Percentiles rank a stretch among this genome's conserved stretches.
Evolutionary conservation across 2,329 filamentous ascomycete species (phyloP).

Genomic region (Dryadomyces quercus-mongolicae): DNA sequence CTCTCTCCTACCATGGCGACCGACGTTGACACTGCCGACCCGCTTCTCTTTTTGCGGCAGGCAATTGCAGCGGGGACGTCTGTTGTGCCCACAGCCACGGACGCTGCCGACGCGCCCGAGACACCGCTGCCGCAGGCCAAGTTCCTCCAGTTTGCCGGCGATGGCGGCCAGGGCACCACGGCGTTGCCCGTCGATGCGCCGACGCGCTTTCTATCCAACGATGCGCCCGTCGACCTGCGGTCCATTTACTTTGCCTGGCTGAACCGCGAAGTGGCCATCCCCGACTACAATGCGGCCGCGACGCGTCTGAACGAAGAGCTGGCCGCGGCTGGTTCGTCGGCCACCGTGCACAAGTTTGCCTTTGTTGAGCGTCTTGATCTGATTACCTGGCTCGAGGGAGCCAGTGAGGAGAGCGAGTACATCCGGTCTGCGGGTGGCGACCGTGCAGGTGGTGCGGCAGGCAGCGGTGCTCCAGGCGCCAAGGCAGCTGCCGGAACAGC

Average conservation of each 20-base stretch:
- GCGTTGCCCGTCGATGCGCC: constrained; percentile 57
- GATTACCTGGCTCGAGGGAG: constrained; percentile 86
- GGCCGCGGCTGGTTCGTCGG: constrained; percentile 35
- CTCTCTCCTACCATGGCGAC: not conserved
- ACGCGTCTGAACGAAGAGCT: constrained; percentile 72
- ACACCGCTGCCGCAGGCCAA: constrained; percentile 63
- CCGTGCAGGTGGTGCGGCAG: constrained; percentile 16
- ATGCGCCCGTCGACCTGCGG: constrained; percentile 67
- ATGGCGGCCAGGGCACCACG: constrained; percentile 22
- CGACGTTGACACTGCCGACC: constrained; percentile 33
- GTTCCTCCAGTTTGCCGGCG: constrained; percentile 60
- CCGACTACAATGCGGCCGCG: constrained; percentile 80
- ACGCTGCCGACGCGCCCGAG: constrained; percentile 49
- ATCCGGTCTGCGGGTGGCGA: constrained; percentile 73
- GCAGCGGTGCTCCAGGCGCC: constrained; percentile 20
- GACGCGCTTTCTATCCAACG: constrained; percentile 78
- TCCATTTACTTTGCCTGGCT: constrained; percentile 95
- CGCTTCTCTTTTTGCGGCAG: constrained; percentile 72
- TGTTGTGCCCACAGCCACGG: constrained; percentile 62
- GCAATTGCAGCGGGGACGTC: constrained; percentile 60
- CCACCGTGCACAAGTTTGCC: constrained; percentile 72
- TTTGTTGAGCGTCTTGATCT: constrained; percentile 89
- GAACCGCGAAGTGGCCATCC: constrained; percentile 80
- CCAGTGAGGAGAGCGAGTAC: constrained; percentile 81
- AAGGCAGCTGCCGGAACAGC: constrained; percentile 24